Evolutionary conservation across 257 asterid species (phyloP), one percentile per base, ranked within the genome.

Genomic region (Jasminum sambac): DNA sequence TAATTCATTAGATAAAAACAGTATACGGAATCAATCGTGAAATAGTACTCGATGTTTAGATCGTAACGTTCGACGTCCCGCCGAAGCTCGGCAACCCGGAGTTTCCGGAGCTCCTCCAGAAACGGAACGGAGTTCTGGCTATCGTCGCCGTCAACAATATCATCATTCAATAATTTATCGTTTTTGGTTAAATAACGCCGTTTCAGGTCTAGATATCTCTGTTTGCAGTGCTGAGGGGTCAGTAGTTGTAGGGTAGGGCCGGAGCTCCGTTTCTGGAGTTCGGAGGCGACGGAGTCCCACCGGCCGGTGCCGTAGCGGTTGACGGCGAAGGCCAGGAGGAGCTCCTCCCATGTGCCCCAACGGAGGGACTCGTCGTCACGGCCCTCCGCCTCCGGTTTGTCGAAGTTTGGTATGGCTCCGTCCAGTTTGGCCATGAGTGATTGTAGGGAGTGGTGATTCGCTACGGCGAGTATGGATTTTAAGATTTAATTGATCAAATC

Each of bases 281-380:
- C 96, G 8, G 80, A 64, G 11, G 96, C 91, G 78, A 89, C 80
- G 46, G 89, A 87, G 21, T 83, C 89, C 96, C 96, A 89, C 24
- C 83, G 74, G 77, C 50, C 86, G 77, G 85, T 78, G 37, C 96
- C 96, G 85, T 89, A 77, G 63, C 94, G 94, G 78, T 87, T 87
- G 81, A 89, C 96, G 84, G 96, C 96, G 82, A 82, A 85, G 71
- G 94, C 94, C 38, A 89, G 89, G 60, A 89, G 81, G 13, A 89
- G 90, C 72, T 89, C 96, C 71, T 87, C 94, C 94, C 94, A 84
- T 16, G 94, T 89, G 0, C 96, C 91, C 96, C 96, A 89, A 6
- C 80, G 42, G 58, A 82, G 9, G 11, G 85, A 63, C 44, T 63
- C 80, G 75, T 46, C 78, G 72, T 76, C 83, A 66, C 74, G 52